A percentile compares a stretch with the other conserved stretches of the same genome.
Evolutionary conservation across 192 early-diverging fungal genomes (phyloP).

Genomic region (Pilaira anomala): DNA sequence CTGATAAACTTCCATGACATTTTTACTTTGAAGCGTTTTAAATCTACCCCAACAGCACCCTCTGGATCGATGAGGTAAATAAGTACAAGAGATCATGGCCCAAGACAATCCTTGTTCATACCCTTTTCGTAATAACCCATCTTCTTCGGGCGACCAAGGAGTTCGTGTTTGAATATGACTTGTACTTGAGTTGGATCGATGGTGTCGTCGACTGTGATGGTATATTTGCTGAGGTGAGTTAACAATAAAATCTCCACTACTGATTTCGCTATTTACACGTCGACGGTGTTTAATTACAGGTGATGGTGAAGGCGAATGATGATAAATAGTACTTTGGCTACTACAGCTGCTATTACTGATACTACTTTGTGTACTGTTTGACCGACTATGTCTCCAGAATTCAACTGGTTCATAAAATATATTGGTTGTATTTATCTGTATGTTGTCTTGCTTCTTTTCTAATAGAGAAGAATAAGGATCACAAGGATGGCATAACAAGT

Average conservation of each 20-base stretch:
- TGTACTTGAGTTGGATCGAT: neutral
- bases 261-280: neutral
- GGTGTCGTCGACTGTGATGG: neutral
- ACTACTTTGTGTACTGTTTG: too few relatives aligned
- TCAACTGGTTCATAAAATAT: neutral
- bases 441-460: neutral
- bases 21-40: conserved; percentile 26
- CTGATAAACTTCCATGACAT: neutral
- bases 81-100: conserved; percentile 31
- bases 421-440: neutral
- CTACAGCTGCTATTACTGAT: too few relatives aligned
- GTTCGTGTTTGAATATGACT: conserved; percentile 18
- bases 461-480: conserved; percentile 7
- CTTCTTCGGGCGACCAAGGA: conserved; percentile 30
- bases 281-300: neutral
- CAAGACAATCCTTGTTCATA: conserved; percentile 31
- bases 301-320: neutral
- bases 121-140: conserved; percentile 24
- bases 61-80: conserved; percentile 30
- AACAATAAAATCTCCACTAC: neutral
- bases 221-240: neutral
- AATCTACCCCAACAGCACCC: conserved; percentile 36
- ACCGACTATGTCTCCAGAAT: neutral
- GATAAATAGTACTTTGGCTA: too few relatives aligned
- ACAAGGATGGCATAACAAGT: conserved; percentile 5